Evolutionary conservation across 2,329 filamentous ascomycete species (phyloP).

Genomic region (Colletotrichum sidae): DNA sequence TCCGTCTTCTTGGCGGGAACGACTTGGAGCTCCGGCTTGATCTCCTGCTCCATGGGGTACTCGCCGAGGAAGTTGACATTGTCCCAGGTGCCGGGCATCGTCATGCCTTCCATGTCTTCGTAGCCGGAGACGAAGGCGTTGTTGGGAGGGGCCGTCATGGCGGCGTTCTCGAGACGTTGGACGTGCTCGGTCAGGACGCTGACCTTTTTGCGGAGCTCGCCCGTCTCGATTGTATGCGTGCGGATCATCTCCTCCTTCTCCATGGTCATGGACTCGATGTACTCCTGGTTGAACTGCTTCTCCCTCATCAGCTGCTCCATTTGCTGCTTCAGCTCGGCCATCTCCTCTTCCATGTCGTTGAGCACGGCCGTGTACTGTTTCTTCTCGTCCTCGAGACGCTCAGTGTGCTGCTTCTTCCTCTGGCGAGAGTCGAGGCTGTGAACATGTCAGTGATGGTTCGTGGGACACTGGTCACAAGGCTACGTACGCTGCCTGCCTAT

Average conservation of each 20-base stretch:
- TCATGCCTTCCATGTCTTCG: slow-evolving; percentile 84
- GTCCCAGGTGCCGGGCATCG: slow-evolving; percentile 86
- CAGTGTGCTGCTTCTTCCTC: slow-evolving; percentile 98
- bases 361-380: slow-evolving; percentile 87
- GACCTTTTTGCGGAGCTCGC: slow-evolving; percentile 93
- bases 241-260: slow-evolving; percentile 95
- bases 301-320: slow-evolving; percentile 78
- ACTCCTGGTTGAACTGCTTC: slow-evolving; percentile 79
- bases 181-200: slow-evolving; percentile 81
- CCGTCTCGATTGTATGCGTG: slow-evolving; percentile 88
- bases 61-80: slow-evolving; percentile 82
- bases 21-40: slow-evolving; percentile 70
- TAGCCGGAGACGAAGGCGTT: slow-evolving; percentile 78
- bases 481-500: slow-evolving; percentile 95
- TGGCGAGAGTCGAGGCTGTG: slow-evolving; percentile 91
- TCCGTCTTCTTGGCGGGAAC: slow-evolving; percentile 67
- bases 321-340: slow-evolving; percentile 75
- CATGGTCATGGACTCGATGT: slow-evolving; percentile 80
- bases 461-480: background rate
- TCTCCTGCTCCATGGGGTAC: slow-evolving; percentile 71
- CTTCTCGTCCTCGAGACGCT: slow-evolving; percentile 96
- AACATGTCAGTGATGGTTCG: slow-evolving; percentile 29
- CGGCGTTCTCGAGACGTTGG: slow-evolving; percentile 75
- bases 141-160: slow-evolving; percentile 55
- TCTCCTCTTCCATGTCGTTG: slow-evolving; percentile 80